These are phyloP conservation scores for Prunus dulcis DNA, from an alignment of 306 rosid genomes.

Conservation along the genomic window DNA sequence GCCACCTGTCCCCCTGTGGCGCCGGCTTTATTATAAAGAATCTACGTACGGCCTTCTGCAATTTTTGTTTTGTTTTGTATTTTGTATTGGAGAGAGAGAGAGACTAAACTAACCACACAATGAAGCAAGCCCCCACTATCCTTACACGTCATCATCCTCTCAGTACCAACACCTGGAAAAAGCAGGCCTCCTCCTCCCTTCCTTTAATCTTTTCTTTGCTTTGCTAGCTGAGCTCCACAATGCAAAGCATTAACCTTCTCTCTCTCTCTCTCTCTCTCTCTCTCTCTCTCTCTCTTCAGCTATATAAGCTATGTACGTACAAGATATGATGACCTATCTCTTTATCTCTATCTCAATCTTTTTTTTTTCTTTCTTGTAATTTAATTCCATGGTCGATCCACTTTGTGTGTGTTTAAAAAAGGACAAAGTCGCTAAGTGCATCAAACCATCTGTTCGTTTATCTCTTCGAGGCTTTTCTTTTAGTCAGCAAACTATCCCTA, in stretches of 20 bases:
- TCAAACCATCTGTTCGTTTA: background rate
- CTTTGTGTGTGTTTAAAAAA: background rate
- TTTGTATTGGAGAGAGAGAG: background rate
- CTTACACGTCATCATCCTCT: background rate
- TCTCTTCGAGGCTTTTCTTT: background rate
- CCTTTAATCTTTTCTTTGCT: background rate
- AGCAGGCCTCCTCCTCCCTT: background rate
- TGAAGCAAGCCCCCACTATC: background rate
- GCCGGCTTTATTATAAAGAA: background rate
- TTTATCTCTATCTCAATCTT: background rate
- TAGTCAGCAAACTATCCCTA: background rate
- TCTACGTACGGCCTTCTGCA: background rate
- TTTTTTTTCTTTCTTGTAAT: background rate
- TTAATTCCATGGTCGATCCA: background rate
- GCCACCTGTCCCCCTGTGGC: conserved; percentile 1
- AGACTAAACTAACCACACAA: background rate
- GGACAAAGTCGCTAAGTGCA: background rate
- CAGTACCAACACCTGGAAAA: background rate
- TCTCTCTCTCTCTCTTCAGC: background rate
- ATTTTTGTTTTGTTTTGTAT: background rate
- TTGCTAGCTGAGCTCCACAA: background rate
- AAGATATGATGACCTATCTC: background rate
- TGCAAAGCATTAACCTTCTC: background rate
- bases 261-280: background rate
- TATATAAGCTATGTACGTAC: background rate